Conservation (phyloP, 2,329 filamentous ascomycete species). For the Stenocarpella maydis region DNA sequence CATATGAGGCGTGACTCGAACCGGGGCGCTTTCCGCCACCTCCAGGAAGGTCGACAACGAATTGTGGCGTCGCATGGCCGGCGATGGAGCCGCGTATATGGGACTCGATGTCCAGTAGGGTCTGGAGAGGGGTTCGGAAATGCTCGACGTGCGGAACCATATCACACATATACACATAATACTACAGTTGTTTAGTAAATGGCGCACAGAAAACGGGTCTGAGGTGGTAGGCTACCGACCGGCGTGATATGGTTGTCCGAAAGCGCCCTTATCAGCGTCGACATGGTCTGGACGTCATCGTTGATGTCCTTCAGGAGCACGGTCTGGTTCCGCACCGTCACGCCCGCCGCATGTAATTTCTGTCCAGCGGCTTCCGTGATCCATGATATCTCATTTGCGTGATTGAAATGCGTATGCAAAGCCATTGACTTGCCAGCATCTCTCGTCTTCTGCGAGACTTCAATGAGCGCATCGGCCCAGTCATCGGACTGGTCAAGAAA, state of each 20-base stretch:
- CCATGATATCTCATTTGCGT: slow-evolving; percentile 69
- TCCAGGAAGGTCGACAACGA: slow-evolving; percentile 69
- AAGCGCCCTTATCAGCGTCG: slow-evolving; percentile 59
- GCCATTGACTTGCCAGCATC: slow-evolving; percentile 66
- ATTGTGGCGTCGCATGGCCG: slow-evolving; percentile 69
- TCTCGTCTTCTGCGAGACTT: slow-evolving; percentile 58
- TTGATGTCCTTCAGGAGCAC: slow-evolving; percentile 68
- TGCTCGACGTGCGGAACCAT: slow-evolving; percentile 69
- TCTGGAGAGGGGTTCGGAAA: slow-evolving; percentile 66
- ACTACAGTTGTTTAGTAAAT: slow-evolving; percentile 49
- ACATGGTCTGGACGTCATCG: slow-evolving; percentile 62
- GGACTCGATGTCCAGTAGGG: slow-evolving; percentile 65
- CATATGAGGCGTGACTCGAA: slow-evolving; percentile 60
- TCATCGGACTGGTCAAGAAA: slow-evolving; percentile 59
- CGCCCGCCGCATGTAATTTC: slow-evolving; percentile 57
- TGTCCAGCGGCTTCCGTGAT: slow-evolving; percentile 60
- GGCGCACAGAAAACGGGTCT: neutral
- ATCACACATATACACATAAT: slow-evolving; percentile 73
- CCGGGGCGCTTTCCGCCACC: slow-evolving; percentile 70
- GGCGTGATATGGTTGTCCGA: slow-evolving; percentile 65
- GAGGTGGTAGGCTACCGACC: slow-evolving; percentile 46
- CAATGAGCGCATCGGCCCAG: slow-evolving; percentile 62
- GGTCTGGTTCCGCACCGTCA: slow-evolving; percentile 67
- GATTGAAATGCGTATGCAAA: slow-evolving; percentile 72
- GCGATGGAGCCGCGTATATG: slow-evolving; percentile 67